These are phyloP conservation scores for Seiridium unicorne DNA, from an alignment of 2,329 filamentous ascomycete genomes.

Conservation along the genomic window DNA sequence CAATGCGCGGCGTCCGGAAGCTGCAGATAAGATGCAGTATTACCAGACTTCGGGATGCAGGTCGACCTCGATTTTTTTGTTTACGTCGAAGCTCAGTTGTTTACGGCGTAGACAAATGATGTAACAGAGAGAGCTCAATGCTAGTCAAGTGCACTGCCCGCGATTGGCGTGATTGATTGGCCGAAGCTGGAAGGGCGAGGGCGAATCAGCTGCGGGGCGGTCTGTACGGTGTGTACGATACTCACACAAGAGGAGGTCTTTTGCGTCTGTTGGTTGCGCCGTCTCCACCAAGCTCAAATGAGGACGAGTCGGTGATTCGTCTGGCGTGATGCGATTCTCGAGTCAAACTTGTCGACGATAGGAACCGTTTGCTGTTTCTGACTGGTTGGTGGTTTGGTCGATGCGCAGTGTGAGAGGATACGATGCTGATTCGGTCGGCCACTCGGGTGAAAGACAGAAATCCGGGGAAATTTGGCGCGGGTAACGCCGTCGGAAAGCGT, in stretches of 20 bases:
- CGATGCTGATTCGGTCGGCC: neutral
- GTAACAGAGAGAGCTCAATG: constrained; percentile 25
- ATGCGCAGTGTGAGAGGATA: constrained; percentile 3
- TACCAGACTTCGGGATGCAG: neutral
- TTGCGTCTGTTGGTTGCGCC: neutral
- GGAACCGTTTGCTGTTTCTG: neutral
- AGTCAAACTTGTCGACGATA: neutral
- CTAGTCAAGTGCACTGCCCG: constrained; percentile 10
- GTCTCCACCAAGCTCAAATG: neutral
- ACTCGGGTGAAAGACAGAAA: neutral
- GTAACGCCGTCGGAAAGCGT: neutral
- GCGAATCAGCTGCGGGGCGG: neutral
- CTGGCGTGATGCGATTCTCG: neutral
- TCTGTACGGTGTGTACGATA: neutral
- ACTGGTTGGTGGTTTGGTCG: neutral
- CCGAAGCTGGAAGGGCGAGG: constrained; percentile 14
- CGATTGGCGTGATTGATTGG: constrained; percentile 33
- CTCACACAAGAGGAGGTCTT: neutral
- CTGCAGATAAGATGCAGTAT: neutral
- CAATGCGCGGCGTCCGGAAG: neutral
- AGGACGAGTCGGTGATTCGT: neutral
- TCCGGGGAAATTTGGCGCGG: constrained; percentile 5
- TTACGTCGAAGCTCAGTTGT: constrained; percentile 13
- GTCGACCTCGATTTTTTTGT: constrained; percentile 14
- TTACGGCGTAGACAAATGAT: constrained; percentile 19